phyloP scores from a whole-genome alignment of 495 filamentous ascomycete genomes.

The Astrothelium macrocarpum region DNA sequence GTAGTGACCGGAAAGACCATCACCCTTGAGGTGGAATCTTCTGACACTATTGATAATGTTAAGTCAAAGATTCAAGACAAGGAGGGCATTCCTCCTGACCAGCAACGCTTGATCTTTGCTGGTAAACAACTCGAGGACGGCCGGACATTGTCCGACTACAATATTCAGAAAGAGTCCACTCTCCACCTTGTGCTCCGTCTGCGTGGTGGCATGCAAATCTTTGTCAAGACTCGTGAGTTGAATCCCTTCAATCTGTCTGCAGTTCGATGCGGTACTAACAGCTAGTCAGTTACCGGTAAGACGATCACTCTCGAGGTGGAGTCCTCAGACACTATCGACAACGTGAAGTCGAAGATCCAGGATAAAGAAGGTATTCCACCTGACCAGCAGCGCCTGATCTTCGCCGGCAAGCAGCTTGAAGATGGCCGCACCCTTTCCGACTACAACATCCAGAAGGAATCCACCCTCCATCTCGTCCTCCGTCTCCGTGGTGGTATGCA shows the following conservation, averaged over 20 bases:
- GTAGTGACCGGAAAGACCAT: slow-evolving; percentile 96
- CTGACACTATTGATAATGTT: slow-evolving; percentile 97
- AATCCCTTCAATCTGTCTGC: slow-evolving; percentile 9
- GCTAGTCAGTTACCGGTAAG: slow-evolving; percentile 85
- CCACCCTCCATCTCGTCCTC: slow-evolving; percentile 59
- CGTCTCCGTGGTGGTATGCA: slow-evolving; percentile 69
- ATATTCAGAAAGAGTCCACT: slow-evolving; percentile 97
- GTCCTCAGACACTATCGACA: slow-evolving; percentile 92
- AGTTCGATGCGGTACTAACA: slow-evolving; percentile 22
- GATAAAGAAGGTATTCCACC: slow-evolving; percentile 73
- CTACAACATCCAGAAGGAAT: slow-evolving; percentile 69
- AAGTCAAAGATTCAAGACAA: slow-evolving; percentile 99
- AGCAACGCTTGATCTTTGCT: slow-evolving; percentile 97
- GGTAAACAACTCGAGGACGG: slow-evolving; percentile 98
- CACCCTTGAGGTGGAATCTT: slow-evolving; percentile 97
- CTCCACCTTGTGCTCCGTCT: slow-evolving; percentile 94
- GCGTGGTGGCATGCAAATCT: slow-evolving; percentile 98
- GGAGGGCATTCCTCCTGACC: slow-evolving; percentile 96
- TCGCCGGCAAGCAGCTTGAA: slow-evolving; percentile 64
- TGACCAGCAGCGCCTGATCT: slow-evolving; percentile 67
- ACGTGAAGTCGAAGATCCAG: slow-evolving; percentile 76
- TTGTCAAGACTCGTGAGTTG: slow-evolving; percentile 47
- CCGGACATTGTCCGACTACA: slow-evolving; percentile 93
- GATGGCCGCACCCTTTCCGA: slow-evolving; percentile 62
- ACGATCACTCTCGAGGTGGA: slow-evolving; percentile 98